Percentiles rank a stretch among this genome's conserved stretches.
phyloP scores from a whole-genome alignment of 345 rosid species.

The Boechera stricta region DNA sequence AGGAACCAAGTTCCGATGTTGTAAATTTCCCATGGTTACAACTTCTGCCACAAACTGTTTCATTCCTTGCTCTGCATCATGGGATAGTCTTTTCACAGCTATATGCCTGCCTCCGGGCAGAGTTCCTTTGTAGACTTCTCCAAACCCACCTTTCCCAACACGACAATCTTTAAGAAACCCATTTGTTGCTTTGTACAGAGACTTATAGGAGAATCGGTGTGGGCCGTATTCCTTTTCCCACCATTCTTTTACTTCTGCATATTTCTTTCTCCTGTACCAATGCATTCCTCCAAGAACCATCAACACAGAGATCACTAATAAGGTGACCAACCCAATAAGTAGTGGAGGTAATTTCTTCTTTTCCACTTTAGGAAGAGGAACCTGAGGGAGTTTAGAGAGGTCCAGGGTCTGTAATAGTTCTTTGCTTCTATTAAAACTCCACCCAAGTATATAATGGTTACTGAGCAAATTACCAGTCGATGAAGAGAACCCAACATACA shows the following conservation, averaged over 20 bases:
- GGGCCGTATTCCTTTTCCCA: slow-evolving; percentile 56
- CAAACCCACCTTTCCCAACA: slow-evolving; percentile 55
- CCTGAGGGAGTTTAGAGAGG: slow-evolving; percentile 55
- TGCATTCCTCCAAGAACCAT: slow-evolving; percentile 33
- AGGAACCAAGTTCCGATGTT: slow-evolving; percentile 56
- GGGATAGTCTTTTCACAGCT: slow-evolving; percentile 58
- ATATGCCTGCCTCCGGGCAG: slow-evolving; percentile 38
- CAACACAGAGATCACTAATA: slow-evolving; percentile 20
- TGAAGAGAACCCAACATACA: slow-evolving; percentile 69
- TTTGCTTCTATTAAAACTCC: slow-evolving; percentile 61
- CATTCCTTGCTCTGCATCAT: slow-evolving; percentile 52
- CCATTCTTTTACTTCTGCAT: slow-evolving; percentile 46
- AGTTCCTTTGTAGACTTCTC: slow-evolving; percentile 53
- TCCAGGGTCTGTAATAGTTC: slow-evolving; percentile 40
- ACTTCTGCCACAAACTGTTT: slow-evolving; percentile 57
- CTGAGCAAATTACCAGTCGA: slow-evolving; percentile 46
- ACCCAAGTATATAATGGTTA: slow-evolving; percentile 59
- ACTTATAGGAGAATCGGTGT: slow-evolving; percentile 48
- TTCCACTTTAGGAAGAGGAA: slow-evolving; percentile 48
- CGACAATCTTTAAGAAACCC: slow-evolving; percentile 51
- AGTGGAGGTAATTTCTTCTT: slow-evolving; percentile 18
- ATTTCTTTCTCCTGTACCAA: slow-evolving; percentile 41
- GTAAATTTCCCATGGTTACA: slow-evolving; percentile 49
- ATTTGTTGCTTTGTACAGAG: slow-evolving; percentile 50
- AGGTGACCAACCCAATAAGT: slow-evolving; percentile 32